phyloP scores from a whole-genome alignment of 345 rosid species.

The Eucalyptus albens region DNA sequence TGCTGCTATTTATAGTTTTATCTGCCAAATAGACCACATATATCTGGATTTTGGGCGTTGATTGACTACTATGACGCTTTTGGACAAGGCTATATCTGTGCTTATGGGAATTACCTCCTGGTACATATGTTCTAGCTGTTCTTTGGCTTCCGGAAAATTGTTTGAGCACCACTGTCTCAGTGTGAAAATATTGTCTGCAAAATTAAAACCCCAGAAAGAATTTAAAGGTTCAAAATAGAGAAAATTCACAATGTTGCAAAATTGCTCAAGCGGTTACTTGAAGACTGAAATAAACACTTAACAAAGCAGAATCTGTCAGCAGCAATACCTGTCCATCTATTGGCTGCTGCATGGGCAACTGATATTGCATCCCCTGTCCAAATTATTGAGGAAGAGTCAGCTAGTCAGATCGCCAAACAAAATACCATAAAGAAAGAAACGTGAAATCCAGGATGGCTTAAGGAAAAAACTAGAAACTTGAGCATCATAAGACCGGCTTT shows the following conservation, averaged over 20 bases:
- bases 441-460: background rate
- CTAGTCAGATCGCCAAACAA: background rate
- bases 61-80: background rate
- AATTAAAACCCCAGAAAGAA: background rate
- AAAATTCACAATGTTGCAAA: background rate
- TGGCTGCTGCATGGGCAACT: conserved; percentile 76
- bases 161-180: conserved; percentile 75
- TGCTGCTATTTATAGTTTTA: background rate
- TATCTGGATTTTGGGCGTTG: background rate
- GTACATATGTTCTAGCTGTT: conserved; percentile 67
- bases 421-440: background rate
- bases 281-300: background rate
- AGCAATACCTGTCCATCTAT: conserved; percentile 88
- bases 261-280: background rate
- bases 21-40: background rate
- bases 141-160: conserved; percentile 79
- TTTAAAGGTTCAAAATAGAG: background rate
- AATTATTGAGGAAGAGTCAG: background rate
- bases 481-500: background rate
- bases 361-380: conserved; percentile 55
- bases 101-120: background rate
- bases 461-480: background rate
- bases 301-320: background rate
- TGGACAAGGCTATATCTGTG: background rate
- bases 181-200: conserved; percentile 72